Evolutionary conservation across 2,329 filamentous ascomycete genomes (phyloP).

Genomic region (Cercospora sp.): DNA sequence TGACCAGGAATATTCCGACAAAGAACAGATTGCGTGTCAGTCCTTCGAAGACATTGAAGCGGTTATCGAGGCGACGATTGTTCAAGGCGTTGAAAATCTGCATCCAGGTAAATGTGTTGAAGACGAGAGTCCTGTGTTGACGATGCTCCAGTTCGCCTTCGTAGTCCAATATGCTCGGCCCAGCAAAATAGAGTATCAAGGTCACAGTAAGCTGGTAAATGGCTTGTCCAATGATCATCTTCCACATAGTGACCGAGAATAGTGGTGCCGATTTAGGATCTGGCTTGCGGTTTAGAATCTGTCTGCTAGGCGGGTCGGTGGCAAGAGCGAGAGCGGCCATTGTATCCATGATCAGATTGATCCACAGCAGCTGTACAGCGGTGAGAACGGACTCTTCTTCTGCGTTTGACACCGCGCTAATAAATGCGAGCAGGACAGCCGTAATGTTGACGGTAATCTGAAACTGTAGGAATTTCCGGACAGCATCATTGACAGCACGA

Average conservation of each 20-base stretch:
- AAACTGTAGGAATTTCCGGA: constrained; percentile 62
- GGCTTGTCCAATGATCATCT: constrained; percentile 95
- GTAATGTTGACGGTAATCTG: constrained; percentile 90
- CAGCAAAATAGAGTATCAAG: constrained; percentile 80
- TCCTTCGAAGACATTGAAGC: constrained; percentile 93
- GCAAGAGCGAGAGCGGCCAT: constrained; percentile 86
- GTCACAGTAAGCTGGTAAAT: constrained; percentile 81
- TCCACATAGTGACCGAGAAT: constrained; percentile 95
- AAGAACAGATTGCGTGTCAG: constrained; percentile 86
- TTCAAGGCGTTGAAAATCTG: constrained; percentile 99
- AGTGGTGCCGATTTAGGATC: constrained; percentile 71
- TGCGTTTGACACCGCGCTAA: constrained; percentile 73
- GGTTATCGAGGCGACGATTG: constrained; percentile 90
- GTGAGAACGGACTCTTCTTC: constrained; percentile 75
- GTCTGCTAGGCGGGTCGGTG: constrained; percentile 83
- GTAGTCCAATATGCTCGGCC: constrained; percentile 61
- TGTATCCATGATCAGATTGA: constrained; percentile 97
- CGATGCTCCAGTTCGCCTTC: constrained; percentile 42
- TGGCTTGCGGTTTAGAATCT: constrained; percentile 77
- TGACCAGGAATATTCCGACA: constrained; percentile 77
- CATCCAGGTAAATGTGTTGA: constrained; percentile 99
- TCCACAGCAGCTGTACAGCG: constrained; percentile 90
- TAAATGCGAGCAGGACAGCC: constrained; percentile 81
- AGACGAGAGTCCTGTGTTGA: constrained; percentile 77
- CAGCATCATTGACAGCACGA: constrained; percentile 58